phyloP scores from a whole-genome alignment of 2,329 filamentous ascomycete genomes.

The Beauveria medogensis region DNA sequence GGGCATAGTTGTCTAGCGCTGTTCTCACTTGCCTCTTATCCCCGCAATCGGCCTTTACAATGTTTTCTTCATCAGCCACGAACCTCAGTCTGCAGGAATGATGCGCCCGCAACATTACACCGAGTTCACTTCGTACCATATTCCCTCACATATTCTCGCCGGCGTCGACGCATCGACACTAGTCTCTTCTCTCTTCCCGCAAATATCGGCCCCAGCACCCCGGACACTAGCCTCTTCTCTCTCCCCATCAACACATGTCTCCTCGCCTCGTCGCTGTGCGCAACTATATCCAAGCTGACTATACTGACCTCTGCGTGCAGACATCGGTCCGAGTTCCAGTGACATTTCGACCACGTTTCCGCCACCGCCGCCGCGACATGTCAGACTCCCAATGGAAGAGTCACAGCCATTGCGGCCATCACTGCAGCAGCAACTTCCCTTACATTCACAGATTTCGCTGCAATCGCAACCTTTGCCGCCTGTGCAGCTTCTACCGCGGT shows the following conservation, averaged over 20 bases:
- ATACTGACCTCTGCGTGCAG: background rate
- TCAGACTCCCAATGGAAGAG: background rate
- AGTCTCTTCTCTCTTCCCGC: too few relatives aligned
- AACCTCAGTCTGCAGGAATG: too few relatives aligned
- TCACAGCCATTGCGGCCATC: background rate
- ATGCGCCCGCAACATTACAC: too few relatives aligned
- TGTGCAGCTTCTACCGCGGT: background rate
- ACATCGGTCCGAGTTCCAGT: background rate
- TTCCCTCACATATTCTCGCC: too few relatives aligned
- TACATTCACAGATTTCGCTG: background rate
- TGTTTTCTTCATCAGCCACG: background rate
- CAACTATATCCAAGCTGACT: too few relatives aligned
- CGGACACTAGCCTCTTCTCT: too few relatives aligned
- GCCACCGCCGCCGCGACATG: background rate
- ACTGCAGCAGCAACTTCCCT: background rate
- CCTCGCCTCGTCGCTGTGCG: too few relatives aligned
- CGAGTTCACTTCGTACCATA: too few relatives aligned
- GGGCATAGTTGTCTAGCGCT: background rate
- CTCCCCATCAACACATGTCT: too few relatives aligned
- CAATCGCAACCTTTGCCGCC: background rate
- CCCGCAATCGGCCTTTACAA: background rate
- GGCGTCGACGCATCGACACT: too few relatives aligned
- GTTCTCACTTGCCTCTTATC: conserved; percentile 2
- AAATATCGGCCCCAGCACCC: too few relatives aligned
- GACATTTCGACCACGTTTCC: background rate